Conservation (phyloP, 2,329 filamentous ascomycete species). For the Rutstroemia sydowiana region DNA sequence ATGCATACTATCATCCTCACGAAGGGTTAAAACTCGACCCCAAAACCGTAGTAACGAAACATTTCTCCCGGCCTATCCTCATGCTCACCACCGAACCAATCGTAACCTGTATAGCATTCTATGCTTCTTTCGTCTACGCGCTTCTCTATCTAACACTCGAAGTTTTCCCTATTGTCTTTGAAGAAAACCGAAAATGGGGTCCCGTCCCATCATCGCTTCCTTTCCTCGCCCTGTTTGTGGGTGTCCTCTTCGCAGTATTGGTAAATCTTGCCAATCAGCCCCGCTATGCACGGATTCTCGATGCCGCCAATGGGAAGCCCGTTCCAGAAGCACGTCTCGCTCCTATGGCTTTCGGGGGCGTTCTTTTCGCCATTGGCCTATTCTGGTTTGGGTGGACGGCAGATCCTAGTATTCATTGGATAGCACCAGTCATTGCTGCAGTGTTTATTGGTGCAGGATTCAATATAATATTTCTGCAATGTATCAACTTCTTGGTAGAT, state of each 20-base stretch:
- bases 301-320: slow-evolving; percentile 32
- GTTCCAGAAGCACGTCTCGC: slow-evolving; percentile 40
- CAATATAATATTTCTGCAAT: slow-evolving; percentile 29
- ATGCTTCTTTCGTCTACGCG: slow-evolving; percentile 65
- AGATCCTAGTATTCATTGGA: slow-evolving; percentile 18
- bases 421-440: slow-evolving; percentile 6
- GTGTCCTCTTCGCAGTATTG: slow-evolving; percentile 42
- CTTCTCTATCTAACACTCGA: slow-evolving; percentile 56
- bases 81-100: slow-evolving; percentile 53
- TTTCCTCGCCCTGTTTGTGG: slow-evolving; percentile 42
- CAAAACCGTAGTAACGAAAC: slow-evolving; percentile 26
- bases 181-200: slow-evolving; percentile 51
- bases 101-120: slow-evolving; percentile 58
- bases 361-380: slow-evolving; percentile 25
- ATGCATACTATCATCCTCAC: slow-evolving; percentile 21
- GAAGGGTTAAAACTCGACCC: slow-evolving; percentile 22
- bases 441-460: slow-evolving; percentile 26
- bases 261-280: slow-evolving; percentile 35
- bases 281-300: slow-evolving; percentile 21
- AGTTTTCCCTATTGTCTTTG: slow-evolving; percentile 58
- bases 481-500: slow-evolving; percentile 32
- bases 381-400: slow-evolving; percentile 29
- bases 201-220: slow-evolving; percentile 53
- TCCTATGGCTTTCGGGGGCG: slow-evolving; percentile 37
- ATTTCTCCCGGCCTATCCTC: slow-evolving; percentile 29